These are phyloP conservation scores for Lasiosphaeris hirsuta DNA, from an alignment of 495 filamentous ascomycete genomes.

Conservation along the genomic window DNA sequence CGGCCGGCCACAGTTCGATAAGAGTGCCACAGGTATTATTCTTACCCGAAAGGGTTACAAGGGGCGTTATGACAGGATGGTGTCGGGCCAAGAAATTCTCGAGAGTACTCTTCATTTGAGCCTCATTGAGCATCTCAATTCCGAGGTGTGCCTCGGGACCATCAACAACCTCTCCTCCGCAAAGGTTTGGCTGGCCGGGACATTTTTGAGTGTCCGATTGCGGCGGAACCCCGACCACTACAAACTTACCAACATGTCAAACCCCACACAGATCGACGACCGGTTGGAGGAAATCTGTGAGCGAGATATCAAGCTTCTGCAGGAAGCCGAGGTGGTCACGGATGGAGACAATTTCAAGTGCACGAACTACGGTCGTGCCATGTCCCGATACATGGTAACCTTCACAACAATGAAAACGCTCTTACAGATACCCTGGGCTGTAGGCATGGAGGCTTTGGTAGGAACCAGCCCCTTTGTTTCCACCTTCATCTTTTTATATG, in stretches of 20 bases:
- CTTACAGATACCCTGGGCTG: constrained; percentile 57
- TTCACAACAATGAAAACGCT: constrained; percentile 85
- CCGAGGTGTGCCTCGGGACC: constrained; percentile 83
- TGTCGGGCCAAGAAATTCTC: constrained; percentile 75
- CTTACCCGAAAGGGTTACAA: constrained; percentile 71
- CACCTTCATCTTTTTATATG: not conserved
- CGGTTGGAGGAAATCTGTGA: constrained; percentile 77
- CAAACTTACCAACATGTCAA: constrained; percentile 53
- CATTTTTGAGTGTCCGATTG: constrained; percentile 83
- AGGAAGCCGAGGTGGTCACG: constrained; percentile 58
- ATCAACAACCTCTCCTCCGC: constrained; percentile 69
- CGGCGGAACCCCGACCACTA: constrained; percentile 78
- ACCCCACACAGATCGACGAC: constrained; percentile 57
- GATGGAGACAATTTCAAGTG: constrained; percentile 51
- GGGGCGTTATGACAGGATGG: constrained; percentile 73
- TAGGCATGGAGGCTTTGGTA: constrained; percentile 69
- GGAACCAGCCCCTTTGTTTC: constrained; percentile 25
- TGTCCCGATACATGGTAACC: constrained; percentile 91
- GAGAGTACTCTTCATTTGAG: constrained; percentile 88
- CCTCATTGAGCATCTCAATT: constrained; percentile 89
- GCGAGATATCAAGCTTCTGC: constrained; percentile 69
- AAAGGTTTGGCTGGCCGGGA: constrained; percentile 77
- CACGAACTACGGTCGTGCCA: constrained; percentile 80
- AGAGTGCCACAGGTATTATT: constrained; percentile 80
- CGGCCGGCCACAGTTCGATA: constrained; percentile 89